Conservation (phyloP, 192 early-diverging fungal genomes). For the Gryganskiella cystojenkinii region DNA sequence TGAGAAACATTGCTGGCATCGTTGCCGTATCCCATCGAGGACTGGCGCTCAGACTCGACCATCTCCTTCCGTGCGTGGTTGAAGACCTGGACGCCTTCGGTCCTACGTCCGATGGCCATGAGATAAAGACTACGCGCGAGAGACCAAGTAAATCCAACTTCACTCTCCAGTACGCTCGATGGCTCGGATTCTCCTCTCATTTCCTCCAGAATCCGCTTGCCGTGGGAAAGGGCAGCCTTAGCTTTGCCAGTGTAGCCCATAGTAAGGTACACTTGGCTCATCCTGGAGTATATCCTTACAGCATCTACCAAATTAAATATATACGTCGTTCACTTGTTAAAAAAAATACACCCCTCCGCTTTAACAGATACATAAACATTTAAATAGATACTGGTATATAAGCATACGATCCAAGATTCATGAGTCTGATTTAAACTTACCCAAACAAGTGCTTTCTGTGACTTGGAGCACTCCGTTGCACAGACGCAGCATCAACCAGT, state of each 20-base stretch:
- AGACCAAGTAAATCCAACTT: conserved; percentile 54
- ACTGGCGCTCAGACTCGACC: not conserved
- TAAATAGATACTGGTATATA: too few species aligned
- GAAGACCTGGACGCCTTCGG: conserved; percentile 58
- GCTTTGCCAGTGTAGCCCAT: conserved; percentile 84
- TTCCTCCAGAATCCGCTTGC: conserved; percentile 50
- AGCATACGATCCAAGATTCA: too few species aligned
- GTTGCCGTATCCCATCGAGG: not conserved
- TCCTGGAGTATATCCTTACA: conserved; percentile 54
- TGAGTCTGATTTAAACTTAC: conserved; percentile 18
- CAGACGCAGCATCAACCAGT: conserved; percentile 66
- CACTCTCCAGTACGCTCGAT: not conserved
- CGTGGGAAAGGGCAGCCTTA: conserved; percentile 63
- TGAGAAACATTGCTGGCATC: not conserved
- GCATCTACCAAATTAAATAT: conserved; percentile 48
- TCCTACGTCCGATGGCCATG: conserved; percentile 63
- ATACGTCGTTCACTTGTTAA: too few species aligned
- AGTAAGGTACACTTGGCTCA: conserved; percentile 66
- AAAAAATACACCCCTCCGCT: too few species aligned
- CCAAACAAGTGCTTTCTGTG: conserved; percentile 33
- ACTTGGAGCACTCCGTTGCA: conserved; percentile 58
- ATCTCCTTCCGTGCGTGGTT: conserved; percentile 27
- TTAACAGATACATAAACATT: too few species aligned
- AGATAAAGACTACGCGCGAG: conserved; percentile 71
- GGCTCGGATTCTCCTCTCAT: not conserved